These are phyloP conservation scores for Corymbia maculata DNA, from an alignment of 345 rosid species.

Conservation along the genomic window DNA sequence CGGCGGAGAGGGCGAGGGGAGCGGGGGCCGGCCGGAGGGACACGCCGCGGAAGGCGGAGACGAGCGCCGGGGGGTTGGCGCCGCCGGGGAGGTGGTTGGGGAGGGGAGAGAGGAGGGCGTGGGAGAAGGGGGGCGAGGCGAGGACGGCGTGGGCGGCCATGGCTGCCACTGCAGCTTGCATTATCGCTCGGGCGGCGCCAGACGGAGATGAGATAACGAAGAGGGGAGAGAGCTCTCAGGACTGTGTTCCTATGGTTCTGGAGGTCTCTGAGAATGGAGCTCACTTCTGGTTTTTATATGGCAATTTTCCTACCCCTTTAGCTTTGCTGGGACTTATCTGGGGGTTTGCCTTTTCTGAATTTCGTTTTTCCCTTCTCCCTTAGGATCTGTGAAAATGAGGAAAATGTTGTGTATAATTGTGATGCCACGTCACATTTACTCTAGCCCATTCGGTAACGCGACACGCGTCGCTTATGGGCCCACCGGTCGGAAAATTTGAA, in stretches of 20 bases:
- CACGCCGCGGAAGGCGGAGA: conserved; percentile 45
- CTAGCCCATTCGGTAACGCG: too few relatives aligned
- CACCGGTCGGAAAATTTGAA: too few relatives aligned
- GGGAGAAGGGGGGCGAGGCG: conserved; percentile 1
- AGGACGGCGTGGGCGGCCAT: conserved; percentile 50
- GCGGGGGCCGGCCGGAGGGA: conserved; percentile 39
- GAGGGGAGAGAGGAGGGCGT: conserved; percentile 1
- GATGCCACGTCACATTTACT: too few relatives aligned
- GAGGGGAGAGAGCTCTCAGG: background rate
- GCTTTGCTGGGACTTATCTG: background rate
- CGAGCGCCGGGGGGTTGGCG: background rate
- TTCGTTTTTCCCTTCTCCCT: background rate
- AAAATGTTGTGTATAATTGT: too few relatives aligned
- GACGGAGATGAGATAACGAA: background rate
- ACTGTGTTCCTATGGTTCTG: background rate
- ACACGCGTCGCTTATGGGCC: too few relatives aligned
- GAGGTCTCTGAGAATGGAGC: background rate
- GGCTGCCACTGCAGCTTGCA: conserved; percentile 31
- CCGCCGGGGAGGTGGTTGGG: background rate
- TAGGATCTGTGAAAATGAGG: too few relatives aligned
- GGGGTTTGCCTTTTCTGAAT: background rate
- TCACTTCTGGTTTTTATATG: background rate
- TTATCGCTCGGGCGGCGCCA: background rate
- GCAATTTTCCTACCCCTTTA: background rate
- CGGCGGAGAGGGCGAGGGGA: conserved; percentile 22